These are phyloP conservation scores for Botrytis galanthina DNA, from an alignment of 2,329 filamentous ascomycete species.

Conservation along the genomic window DNA sequence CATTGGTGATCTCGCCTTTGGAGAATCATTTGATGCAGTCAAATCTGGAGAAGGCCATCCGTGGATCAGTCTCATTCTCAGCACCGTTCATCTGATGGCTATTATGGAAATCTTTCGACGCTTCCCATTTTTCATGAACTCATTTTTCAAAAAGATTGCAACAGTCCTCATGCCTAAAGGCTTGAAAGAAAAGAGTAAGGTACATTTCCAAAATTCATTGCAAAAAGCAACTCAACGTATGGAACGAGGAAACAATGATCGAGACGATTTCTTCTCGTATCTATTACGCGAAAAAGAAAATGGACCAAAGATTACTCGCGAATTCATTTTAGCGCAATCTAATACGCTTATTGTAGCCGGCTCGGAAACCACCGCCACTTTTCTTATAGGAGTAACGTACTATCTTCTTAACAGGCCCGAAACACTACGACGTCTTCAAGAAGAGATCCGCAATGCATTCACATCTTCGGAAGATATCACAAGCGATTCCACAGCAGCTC, in stretches of 20 bases:
- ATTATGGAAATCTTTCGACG: conserved; percentile 6
- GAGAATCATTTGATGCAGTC: conserved; percentile 24
- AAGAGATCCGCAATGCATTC: not conserved
- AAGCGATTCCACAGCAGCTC: conserved; percentile 8
- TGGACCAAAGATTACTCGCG: conserved; percentile 14
- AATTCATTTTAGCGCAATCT: conserved; percentile 10
- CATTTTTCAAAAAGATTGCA: not conserved
- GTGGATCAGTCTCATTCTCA: conserved; percentile 17
- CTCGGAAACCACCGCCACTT: conserved; percentile 14
- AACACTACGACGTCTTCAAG: not conserved
- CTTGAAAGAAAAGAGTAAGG: conserved; percentile 9
- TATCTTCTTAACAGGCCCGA: conserved; percentile 11
- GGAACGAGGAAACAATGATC: conserved; percentile 10
- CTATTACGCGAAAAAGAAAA: conserved; percentile 11
- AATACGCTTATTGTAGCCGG: conserved; percentile 18
- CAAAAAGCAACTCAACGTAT: conserved; percentile 15
- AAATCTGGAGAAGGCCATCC: conserved; percentile 15
- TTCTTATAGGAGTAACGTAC: conserved; percentile 6
- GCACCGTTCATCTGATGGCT: conserved; percentile 5
- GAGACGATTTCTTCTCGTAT: conserved; percentile 21
- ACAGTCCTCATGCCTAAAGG: not conserved
- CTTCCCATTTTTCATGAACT: conserved; percentile 6
- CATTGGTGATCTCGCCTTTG: conserved; percentile 28
- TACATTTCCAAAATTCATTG: conserved; percentile 12
- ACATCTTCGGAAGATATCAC: not conserved